Conservation (phyloP, 192 early-diverging fungal genomes). For the Rhizoclosmatium globosum region DNA sequence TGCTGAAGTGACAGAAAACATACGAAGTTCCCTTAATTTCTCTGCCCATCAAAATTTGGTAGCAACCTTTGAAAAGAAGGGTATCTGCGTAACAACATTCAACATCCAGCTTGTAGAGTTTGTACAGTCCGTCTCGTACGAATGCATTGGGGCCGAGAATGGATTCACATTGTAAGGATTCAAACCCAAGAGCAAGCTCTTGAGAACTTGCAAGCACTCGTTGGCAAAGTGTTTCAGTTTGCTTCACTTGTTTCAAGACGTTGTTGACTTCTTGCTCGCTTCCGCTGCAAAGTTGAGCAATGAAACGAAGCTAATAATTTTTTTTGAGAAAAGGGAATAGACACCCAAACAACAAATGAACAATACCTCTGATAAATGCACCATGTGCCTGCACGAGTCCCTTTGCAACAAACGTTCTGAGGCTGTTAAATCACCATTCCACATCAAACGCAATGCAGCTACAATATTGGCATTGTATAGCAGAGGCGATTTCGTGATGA, state of each 20-base stretch:
- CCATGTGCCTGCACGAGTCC: not conserved
- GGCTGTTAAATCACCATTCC: constrained; percentile 1
- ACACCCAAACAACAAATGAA: not conserved
- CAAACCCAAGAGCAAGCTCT: constrained; percentile 11
- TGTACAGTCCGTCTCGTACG: not conserved
- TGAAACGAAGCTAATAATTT: constrained; percentile 7
- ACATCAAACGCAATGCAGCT: constrained; percentile 9
- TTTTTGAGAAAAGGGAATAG: not conserved
- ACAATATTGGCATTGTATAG: not conserved
- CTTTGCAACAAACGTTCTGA: not conserved
- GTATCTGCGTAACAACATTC: constrained; percentile 34
- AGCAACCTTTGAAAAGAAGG: constrained; percentile 27
- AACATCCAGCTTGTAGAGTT: constrained; percentile 15
- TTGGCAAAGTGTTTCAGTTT: not conserved
- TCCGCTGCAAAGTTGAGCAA: constrained; percentile 8
- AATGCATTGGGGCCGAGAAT: not conserved
- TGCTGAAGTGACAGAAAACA: not conserved
- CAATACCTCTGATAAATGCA: constrained; percentile 1
- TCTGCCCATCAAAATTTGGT: constrained; percentile 28
- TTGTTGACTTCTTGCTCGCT: constrained; percentile 5
- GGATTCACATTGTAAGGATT: not conserved
- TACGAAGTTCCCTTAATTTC: constrained; percentile 37
- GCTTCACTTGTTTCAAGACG: constrained; percentile 6
- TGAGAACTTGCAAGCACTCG: not conserved
- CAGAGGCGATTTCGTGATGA: not conserved